Base-by-base conservation (phyloP, 2,329 filamentous ascomycete genomes). In the Clarireedia paspali region DNA sequence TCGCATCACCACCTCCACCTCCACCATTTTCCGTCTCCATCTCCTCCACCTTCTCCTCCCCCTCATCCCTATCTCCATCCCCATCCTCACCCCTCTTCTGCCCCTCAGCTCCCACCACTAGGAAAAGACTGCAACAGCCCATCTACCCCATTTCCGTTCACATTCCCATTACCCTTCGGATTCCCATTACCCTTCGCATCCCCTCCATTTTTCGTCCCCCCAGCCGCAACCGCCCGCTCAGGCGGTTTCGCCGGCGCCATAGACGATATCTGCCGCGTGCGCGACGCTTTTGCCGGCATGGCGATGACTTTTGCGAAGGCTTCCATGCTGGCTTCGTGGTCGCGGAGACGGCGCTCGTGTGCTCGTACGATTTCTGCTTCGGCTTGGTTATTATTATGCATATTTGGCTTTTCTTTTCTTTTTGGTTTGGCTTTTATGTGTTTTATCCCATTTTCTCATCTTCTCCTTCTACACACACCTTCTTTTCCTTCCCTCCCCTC, bases 221-320 rank as follows among this genome's bases (percentile, higher is more conserved):
- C 27, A 30, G 7, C 15, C 26, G 12, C 20, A 20, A 20, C 12
- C 23, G 42, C n/a, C 23, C 14, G 23, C 14, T 38, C 50, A 12
- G 15, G 27, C 17, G 30, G 6, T 27, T 26, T 48, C 15, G 50
- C 40, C 44, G 62, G 59, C 12, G 56, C 48, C 48, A 66, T 57
- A 44, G 64, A 64, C 3, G 65, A 64, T 24, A 66, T 60, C 36
- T 65, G 60, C 23, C 64, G 55, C 39, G 60, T 59, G 53, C 63
- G 51, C 6, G 56, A 60, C 39, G 60, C 58, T 53, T 62, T 68
- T 2, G 62, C 63, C 9, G 66, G 66, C 64, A 66, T 67, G 26
- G 66, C 66, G 24, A 68, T 67, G 6, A 68, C 65, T 56, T 65
- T 67, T 9, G 66, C 66, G 50, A 68, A 68, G 4, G 64, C 64